These are phyloP conservation scores for Claviceps monticola DNA, from an alignment of 2,329 filamentous ascomycete species.

Conservation along the genomic window DNA sequence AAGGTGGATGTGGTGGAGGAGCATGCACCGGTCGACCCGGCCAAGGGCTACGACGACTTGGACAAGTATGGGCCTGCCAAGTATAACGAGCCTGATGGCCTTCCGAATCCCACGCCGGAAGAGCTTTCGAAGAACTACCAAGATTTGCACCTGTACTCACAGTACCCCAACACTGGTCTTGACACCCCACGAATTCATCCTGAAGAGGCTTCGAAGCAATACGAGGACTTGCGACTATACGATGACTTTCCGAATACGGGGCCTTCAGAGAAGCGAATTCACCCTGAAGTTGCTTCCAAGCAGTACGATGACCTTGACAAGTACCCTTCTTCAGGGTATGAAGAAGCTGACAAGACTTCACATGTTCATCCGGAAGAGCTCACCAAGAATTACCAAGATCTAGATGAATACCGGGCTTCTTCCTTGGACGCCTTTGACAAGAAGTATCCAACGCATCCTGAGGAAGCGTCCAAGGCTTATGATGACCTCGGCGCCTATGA, in stretches of 20 bases:
- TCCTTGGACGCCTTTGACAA: constrained; percentile 15
- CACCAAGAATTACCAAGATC: constrained; percentile 26
- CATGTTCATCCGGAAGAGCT: constrained; percentile 24
- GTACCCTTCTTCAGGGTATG: constrained; percentile 18
- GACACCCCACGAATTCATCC: constrained; percentile 13
- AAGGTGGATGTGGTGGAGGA: constrained; percentile 1
- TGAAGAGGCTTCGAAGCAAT: constrained; percentile 24
- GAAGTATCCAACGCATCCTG: constrained; percentile 17
- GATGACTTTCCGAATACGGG: constrained; percentile 13
- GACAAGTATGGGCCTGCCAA: constrained; percentile 7
- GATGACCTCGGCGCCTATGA: constrained; percentile 28
- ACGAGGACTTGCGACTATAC: constrained; percentile 23
- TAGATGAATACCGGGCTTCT: constrained; percentile 24
- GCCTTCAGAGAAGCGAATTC: constrained; percentile 11
- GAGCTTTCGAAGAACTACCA: constrained; percentile 18
- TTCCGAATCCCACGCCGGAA: constrained; percentile 10
- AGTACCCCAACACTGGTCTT: constrained; percentile 16
- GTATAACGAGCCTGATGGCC: constrained; percentile 7
- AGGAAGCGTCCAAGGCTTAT: constrained; percentile 24
- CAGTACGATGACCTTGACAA: constrained; percentile 19
- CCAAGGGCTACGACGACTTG: constrained; percentile 5
- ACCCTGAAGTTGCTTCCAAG: constrained; percentile 20
- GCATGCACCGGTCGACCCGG: not conserved
- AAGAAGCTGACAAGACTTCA: constrained; percentile 13
- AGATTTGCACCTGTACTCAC: constrained; percentile 12